Evolutionary conservation across 345 rosid genomes (phyloP).

Genomic region (Moricandia arvensis): DNA sequence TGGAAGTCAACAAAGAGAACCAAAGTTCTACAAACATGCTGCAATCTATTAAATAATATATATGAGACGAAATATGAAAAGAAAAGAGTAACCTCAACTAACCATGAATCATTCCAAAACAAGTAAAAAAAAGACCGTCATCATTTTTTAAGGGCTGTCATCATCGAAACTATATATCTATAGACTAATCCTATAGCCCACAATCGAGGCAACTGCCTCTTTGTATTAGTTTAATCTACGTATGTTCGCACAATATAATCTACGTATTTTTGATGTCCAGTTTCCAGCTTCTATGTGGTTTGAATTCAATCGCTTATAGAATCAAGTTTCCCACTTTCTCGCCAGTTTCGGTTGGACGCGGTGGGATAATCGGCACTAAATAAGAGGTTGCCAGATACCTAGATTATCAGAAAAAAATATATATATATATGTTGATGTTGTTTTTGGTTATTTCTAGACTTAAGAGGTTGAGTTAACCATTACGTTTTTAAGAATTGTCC

Average conservation of each 20-base stretch:
- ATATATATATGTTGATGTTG: no score
- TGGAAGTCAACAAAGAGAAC: slow-evolving; percentile 27
- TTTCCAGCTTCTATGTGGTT: no score
- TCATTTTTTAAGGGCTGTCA: no score
- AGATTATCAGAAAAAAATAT: no score
- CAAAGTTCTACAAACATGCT: slow-evolving; percentile 30
- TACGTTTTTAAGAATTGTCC: background rate
- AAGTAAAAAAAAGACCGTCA: background rate
- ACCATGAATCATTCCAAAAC: slow-evolving; percentile 21
- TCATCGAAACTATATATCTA: background rate
- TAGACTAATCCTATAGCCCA: background rate
- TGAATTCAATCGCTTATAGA: no score
- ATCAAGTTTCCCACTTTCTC: no score
- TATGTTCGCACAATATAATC: background rate
- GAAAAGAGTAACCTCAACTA: slow-evolving; percentile 33
- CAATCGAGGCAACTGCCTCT: background rate
- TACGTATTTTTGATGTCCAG: background rate
- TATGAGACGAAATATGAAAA: slow-evolving; percentile 14
- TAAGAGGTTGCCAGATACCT: no score
- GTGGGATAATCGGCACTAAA: no score
- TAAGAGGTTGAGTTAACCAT: background rate
- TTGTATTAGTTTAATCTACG: background rate
- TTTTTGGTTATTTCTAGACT: background rate
- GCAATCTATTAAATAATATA: background rate
- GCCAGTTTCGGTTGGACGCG: no score